phyloP scores from a whole-genome alignment of 2,329 filamentous ascomycete species.

The Cladophialophora yegresii region DNA sequence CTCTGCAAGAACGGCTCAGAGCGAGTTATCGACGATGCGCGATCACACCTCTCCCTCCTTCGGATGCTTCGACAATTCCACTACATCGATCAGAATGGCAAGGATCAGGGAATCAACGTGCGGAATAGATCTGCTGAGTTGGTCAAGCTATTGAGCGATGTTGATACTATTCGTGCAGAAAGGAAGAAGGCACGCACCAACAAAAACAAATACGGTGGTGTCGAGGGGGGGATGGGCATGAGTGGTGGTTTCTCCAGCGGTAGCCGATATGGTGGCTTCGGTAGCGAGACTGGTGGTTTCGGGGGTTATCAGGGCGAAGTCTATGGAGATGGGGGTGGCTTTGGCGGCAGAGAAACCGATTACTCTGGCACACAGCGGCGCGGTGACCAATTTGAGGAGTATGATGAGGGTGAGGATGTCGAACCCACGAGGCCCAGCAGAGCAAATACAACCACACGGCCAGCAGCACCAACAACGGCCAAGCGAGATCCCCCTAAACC shows the following conservation, averaged over 20 bases:
- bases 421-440: slow-evolving; percentile 48
- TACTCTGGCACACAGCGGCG: slow-evolving; percentile 66
- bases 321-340: slow-evolving; percentile 94
- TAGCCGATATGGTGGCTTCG: slow-evolving; percentile 81
- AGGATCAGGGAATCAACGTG: slow-evolving; percentile 97
- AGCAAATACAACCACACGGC: slow-evolving; percentile 26
- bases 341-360: slow-evolving; percentile 74
- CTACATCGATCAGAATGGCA: slow-evolving; percentile 92
- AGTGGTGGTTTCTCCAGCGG: slow-evolving; percentile 60
- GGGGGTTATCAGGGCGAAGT: slow-evolving; percentile 71
- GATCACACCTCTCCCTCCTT: slow-evolving; percentile 88
- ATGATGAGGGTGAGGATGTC: slow-evolving; percentile 91
- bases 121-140: slow-evolving; percentile 95
- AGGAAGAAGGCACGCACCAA: slow-evolving; percentile 87
- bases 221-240: slow-evolving; percentile 74
- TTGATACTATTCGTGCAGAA: slow-evolving; percentile 57
- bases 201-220: slow-evolving; percentile 92
- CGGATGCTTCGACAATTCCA: slow-evolving; percentile 99
- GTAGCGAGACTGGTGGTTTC: slow-evolving; percentile 65
- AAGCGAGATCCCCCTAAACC: slow-evolving; percentile 57
- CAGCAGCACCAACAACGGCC: slow-evolving; percentile 38
- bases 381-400: slow-evolving; percentile 86
- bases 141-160: slow-evolving; percentile 84
- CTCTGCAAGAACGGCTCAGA: slow-evolving; percentile 98
- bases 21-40: slow-evolving; percentile 93